Evolutionary conservation across 1,284 basidiomycete genomes (phyloP), one percentile per base, ranked within the genome.

Genomic region (Sutorius eximius): DNA sequence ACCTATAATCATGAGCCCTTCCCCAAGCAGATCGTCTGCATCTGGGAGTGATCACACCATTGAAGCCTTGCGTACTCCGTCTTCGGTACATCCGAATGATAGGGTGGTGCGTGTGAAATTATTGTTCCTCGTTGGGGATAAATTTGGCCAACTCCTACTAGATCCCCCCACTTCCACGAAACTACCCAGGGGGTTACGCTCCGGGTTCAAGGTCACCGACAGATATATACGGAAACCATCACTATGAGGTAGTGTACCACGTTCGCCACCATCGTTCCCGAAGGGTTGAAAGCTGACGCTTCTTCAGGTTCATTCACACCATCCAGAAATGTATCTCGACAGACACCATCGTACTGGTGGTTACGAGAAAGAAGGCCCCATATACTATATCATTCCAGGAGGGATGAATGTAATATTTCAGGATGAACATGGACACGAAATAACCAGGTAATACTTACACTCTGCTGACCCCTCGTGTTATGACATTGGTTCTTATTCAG

Each of bases 341-440:
- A 50, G 56, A 53, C 59, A 65, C 1, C 62, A 20, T 60, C 74
- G 72, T 30, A 16, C 54, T 9, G 24, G 45, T 60, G 54, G 68
- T 57, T 57, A 71, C 15, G 59, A 67, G 10, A 72, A 47, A 52
- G 62, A 56, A 10, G 70, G 75, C 45, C 67, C 77, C 38, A 80
- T 80, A 57, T 82, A 82, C 65, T 89, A 86, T 61, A 80, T 87
- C 60, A 77, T 87, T 45, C 85, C 86, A 32, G 77, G 76, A 15
- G 86, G 85, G 24, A 75, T 83, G 59, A 80, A 82, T 53, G 82
- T 88, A 15, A 78, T 89, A 45, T 87, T 89, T 62, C 77, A 83
- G 65, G 87, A 89, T 62, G 81, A 83, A 59, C 67, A 77, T 40
- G 87, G 87, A 24, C 80, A 81, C 53, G 83, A 87, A 59, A 78